Conservation (phyloP, 2,329 filamentous ascomycete genomes). For the Teratosphaeria epicoccoides region DNA sequence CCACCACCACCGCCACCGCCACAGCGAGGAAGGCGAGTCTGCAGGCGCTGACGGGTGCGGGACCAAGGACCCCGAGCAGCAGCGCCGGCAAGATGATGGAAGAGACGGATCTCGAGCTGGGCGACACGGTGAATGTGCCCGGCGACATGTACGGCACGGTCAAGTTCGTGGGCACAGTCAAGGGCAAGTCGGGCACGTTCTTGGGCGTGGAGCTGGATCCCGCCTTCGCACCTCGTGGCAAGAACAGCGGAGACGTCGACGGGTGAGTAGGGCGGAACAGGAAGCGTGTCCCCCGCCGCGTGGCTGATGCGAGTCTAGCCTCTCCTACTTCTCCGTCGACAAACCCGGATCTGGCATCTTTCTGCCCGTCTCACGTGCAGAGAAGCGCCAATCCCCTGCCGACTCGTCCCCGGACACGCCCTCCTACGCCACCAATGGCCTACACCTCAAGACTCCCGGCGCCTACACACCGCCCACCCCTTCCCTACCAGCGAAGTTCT, state of each 20-base stretch:
- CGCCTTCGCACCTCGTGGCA: constrained; percentile 73
- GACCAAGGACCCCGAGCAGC: constrained; percentile 35
- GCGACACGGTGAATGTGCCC: constrained; percentile 81
- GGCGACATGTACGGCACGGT: constrained; percentile 86
- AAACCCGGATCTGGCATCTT: constrained; percentile 83
- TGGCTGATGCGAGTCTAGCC: constrained; percentile 24
- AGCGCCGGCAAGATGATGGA: constrained; percentile 31
- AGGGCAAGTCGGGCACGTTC: constrained; percentile 83
- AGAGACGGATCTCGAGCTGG: constrained; percentile 52
- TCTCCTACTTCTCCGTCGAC: constrained; percentile 69
- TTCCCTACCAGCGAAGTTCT: constrained; percentile 58
- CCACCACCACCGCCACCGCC: no score
- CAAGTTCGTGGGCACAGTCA: constrained; percentile 77
- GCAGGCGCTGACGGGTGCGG: constrained; percentile 50
- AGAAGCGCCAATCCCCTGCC: constrained; percentile 53
- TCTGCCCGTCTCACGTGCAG: constrained; percentile 71
- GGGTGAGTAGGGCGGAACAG: constrained; percentile 46
- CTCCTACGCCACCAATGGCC: constrained; percentile 39
- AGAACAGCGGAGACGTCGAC: constrained; percentile 94
- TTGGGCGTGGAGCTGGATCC: constrained; percentile 79
- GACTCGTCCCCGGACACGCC: constrained; percentile 56
- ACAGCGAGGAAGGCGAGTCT: constrained; percentile 61
- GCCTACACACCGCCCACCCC: constrained; percentile 44
- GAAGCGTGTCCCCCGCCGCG: not conserved
- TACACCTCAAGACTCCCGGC: constrained; percentile 8